Evolutionary conservation across 2,329 filamentous ascomycete species (phyloP), one percentile per base, ranked within the genome.

Genomic region (Fusarium verrucosum): DNA sequence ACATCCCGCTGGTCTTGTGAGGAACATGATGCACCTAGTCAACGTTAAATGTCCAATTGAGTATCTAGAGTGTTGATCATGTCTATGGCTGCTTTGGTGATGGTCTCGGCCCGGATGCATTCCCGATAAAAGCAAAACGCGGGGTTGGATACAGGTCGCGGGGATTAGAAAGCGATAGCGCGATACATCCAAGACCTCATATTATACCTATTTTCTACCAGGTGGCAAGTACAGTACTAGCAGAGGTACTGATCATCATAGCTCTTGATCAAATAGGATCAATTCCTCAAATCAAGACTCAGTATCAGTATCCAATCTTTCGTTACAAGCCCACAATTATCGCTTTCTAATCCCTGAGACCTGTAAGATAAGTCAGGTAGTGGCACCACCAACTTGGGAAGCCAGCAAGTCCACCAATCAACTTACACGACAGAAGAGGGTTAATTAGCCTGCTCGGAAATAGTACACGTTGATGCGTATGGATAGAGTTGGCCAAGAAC

Each of bases 381-480:
- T 46, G 26, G 56, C 58, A 46, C 55, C 45, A 59, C 35, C 36
- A 50, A 17, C 46, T 33, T 55, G 42, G 60, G 47, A 58, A 60
- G 47, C 50, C 13, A 38, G 28, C 42, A 37, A 45, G 13, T 53
- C 63, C 68, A 62, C 69, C 69, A 72, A 72, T 72, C 70, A 72
- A 72, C 70, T 72, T 72, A 72, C 70, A 72, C 57, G 68, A 59
- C 58, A 28, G 32, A n/a, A 19, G 38, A 28, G 49, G 42, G 56
- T 28, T 25, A 32, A 35, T 41, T 41, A 60, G 54, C 22, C 35
- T 38, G 22, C n/a, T 47, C 13, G 30, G 35, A 50, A 52, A 58
- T 41, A 52, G 58, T 41, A 25, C n/a, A 57, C 19, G n/a, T n/a
- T n/a, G n/a, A 57, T 49, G 22, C 22, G 35, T 49, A 57, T 49